These are phyloP conservation scores for Porphyrellus cyaneotinctus DNA, from an alignment of 768 basidiomycete genomes.

Conservation along the genomic window DNA sequence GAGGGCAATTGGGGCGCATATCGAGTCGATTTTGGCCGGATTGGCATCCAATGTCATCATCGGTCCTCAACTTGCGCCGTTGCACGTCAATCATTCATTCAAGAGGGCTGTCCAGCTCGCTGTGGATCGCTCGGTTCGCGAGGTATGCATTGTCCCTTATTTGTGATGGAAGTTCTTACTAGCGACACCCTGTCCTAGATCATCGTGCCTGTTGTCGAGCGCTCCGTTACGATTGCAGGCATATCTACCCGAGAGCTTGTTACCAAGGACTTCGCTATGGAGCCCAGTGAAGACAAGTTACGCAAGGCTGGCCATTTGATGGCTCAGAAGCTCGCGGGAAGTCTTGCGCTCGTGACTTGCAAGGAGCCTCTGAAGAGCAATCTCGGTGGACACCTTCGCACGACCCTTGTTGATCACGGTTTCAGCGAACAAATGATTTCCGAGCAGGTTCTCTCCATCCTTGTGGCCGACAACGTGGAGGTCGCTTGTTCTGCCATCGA, in stretches of 20 bases:
- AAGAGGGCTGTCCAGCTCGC: slow-evolving; percentile 89
- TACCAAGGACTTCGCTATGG: slow-evolving; percentile 93
- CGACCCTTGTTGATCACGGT: slow-evolving; percentile 78
- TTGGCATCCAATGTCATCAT: slow-evolving; percentile 74
- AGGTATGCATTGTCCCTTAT: slow-evolving; percentile 45
- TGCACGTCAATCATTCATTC: slow-evolving; percentile 76
- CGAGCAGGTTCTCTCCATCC: slow-evolving; percentile 71
- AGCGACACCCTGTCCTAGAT: slow-evolving; percentile 47
- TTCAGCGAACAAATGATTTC: slow-evolving; percentile 84
- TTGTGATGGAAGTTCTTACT: not conserved
- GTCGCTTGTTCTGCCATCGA: slow-evolving; percentile 92
- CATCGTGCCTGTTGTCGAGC: slow-evolving; percentile 94
- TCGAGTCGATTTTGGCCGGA: slow-evolving; percentile 72
- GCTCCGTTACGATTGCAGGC: slow-evolving; percentile 96
- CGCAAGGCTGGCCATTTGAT: slow-evolving; percentile 91
- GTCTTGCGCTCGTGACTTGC: slow-evolving; percentile 94
- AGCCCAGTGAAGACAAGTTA: slow-evolving; percentile 85
- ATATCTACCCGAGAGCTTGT: slow-evolving; percentile 96
- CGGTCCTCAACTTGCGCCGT: slow-evolving; percentile 68
- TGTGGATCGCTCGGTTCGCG: slow-evolving; percentile 91
- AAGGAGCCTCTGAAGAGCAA: slow-evolving; percentile 95
- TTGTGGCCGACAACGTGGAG: slow-evolving; percentile 91
- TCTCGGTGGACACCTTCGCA: slow-evolving; percentile 83
- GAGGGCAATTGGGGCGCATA: slow-evolving; percentile 68
- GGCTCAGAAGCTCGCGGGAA: slow-evolving; percentile 96